These are phyloP conservation scores for Darksidea phi DNA, from an alignment of 495 filamentous ascomycete species.

Conservation along the genomic window DNA sequence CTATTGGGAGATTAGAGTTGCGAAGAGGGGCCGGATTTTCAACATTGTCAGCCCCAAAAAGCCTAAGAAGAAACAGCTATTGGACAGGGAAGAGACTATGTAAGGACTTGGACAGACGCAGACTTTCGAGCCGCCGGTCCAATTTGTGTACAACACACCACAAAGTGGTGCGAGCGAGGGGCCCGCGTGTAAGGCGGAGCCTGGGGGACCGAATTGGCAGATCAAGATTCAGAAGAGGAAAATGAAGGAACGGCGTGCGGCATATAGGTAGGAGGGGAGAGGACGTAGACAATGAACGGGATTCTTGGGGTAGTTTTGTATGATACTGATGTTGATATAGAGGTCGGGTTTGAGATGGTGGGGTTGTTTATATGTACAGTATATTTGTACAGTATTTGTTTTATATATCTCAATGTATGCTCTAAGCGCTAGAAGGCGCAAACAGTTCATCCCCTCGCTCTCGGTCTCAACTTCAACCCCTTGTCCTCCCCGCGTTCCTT, in stretches of 20 bases:
- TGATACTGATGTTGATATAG: neutral
- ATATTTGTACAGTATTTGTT: neutral
- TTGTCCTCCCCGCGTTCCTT: constrained; percentile 6
- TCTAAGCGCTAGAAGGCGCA: too few species aligned
- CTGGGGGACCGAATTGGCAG: too few species aligned
- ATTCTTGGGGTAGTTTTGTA: neutral
- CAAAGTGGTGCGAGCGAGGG: too few species aligned
- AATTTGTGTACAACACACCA: too few species aligned
- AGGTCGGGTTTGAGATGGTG: too few species aligned
- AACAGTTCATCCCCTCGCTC: neutral
- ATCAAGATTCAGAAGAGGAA: too few species aligned
- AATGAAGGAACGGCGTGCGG: too few species aligned
- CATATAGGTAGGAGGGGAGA: too few species aligned
- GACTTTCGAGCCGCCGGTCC: too few species aligned
- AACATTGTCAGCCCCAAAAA: constrained; percentile 55
- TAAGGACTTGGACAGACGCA: too few species aligned
- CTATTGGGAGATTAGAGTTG: constrained; percentile 52
- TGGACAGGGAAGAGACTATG: neutral
- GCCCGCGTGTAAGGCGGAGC: too few species aligned
- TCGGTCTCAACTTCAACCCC: constrained; percentile 23
- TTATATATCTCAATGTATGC: neutral
- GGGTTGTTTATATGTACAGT: neutral
- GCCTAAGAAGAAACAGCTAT: constrained; percentile 7
- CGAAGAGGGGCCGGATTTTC: constrained; percentile 53
- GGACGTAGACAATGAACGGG: too few species aligned